Conservation (phyloP, 495 filamentous ascomycete species). For the Xylaria venustula region DNA sequence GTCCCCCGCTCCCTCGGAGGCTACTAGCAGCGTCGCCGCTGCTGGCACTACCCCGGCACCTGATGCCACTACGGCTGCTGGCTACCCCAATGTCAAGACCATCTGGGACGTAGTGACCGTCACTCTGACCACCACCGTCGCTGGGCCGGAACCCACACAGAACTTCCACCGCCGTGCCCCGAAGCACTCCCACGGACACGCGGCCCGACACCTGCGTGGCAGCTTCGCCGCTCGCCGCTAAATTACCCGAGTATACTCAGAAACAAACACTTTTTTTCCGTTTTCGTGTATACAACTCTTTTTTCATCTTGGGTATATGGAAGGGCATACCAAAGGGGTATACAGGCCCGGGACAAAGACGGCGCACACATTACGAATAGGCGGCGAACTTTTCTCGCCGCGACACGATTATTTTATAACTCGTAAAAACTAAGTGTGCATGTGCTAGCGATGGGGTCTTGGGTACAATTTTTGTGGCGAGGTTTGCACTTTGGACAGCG, state of each 20-base stretch:
- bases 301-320: not conserved
- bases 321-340: not conserved
- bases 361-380: not conserved
- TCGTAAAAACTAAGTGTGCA: conserved; percentile 1
- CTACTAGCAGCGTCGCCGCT: not conserved
- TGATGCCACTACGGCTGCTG: conserved; percentile 37
- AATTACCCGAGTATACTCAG: not conserved
- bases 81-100: conserved; percentile 45
- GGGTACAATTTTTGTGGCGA: no score
- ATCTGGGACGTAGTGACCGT: conserved; percentile 54
- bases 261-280: not conserved
- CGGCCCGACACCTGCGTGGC: conserved; percentile 21
- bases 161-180: conserved; percentile 19
- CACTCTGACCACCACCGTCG: conserved; percentile 33
- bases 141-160: conserved; percentile 11
- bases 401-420: not conserved
- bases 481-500: no score
- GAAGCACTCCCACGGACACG: conserved; percentile 22
- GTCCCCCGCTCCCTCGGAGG: conserved; percentile 19
- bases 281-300: conserved; percentile 1
- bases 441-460: not conserved
- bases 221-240: conserved; percentile 24
- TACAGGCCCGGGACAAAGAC: not conserved
- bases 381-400: not conserved
- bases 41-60: conserved; percentile 21